Evolutionary conservation across 352 stramenopile genomes (phyloP), one percentile per base, ranked within the genome.

Genomic region (Phytophthora melonis): DNA sequence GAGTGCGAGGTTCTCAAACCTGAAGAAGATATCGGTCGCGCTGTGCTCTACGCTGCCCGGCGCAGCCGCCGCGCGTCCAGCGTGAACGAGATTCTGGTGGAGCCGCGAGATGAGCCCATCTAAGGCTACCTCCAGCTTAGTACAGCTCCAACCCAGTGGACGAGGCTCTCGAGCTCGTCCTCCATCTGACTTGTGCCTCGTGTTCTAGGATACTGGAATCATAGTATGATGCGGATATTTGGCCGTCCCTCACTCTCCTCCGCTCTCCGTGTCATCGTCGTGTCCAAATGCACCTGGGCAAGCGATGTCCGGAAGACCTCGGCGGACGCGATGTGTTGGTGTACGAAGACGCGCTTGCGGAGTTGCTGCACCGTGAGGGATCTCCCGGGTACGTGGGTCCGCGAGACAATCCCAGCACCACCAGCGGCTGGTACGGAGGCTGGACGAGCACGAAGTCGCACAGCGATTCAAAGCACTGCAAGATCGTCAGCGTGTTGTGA

Each of bases 81-180:
- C 11, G 88, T 98, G 58, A 98, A 98, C 74, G 91, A 95, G 67
- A 84, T 98, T 54, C 81, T 98, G 52, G 91, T 98, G 43, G 92
- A 98, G 75, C 89, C 92, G 36, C 87, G 92, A 45, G 93, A 97
- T 76, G 91, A 97, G 69, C 85, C 85, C 25, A 92, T 91, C 52
- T 92, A 89, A 89, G 50, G 66, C 57, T 72, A 30, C 27, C 27
- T 30, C 3, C 3, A 5, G 27, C 27, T 30, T 30, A 82, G 36
- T 58, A 74, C 47, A 88, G 53, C 57, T 78, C 53, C 64, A 91
- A 57, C 7, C 77, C 81, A n/a, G 60, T 84, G 59, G 8, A 90
- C 58, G 11, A 90, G 68, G 49, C 59, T 73, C 65, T 88, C 82
- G 2, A 92, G 54, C 64, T 89, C 82, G 9, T 72, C 54, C 43